Evolutionary conservation across 805 yeast species (phyloP), one percentile per base, ranked within the genome.

Genomic region (Hemisphaericaspora nanyangensis): DNA sequence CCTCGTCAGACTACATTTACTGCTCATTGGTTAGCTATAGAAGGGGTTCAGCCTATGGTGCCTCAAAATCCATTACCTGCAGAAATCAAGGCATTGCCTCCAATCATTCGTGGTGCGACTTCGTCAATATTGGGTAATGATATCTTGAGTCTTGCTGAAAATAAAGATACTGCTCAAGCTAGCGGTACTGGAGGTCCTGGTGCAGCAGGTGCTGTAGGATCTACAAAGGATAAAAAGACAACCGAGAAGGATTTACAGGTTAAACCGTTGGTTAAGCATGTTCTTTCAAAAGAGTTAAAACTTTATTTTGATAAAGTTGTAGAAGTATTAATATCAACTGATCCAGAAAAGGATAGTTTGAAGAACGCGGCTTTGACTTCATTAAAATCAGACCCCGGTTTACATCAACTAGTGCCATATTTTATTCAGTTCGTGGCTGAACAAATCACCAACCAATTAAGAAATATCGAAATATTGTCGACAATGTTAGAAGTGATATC

Each of bases 1-100:
- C 99, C 99, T 4, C 75, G 98, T 42, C 81, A 83, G 44, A 82
- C 95, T 2, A 82, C 96, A 0, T 90, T 86, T 60, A 89, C 98
- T 0, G 95, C 97, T 5, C 95, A 85, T 58, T 91, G 99, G 98
- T 71, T 95, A 24, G 98, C 99, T 0, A 86, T 93, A 38, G 99
- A 93, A 62, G 99, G 99, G 42, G 95, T 93, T 7, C 99, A 93
- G 57, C 99, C 99, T 1, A 82, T 93, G 24, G 91, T 93, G 39
- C 95, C 97, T 2, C 99, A 95, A 63, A 93, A 93, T 64, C 99
- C 99, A 17, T 75, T 82, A 35, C 76, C 81, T 16, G 72, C 79
- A 36, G 97, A 90, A 50, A 82, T 91, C 45, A 80, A 81, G 56
- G 76, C 79, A 25, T 65, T 87, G 40, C 85, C 95, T 15, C 88